Evolutionary conservation across 164 flowering plant genomes (phyloP), one percentile per base, ranked within the genome.

Genomic region (Cinnamomum chago): DNA sequence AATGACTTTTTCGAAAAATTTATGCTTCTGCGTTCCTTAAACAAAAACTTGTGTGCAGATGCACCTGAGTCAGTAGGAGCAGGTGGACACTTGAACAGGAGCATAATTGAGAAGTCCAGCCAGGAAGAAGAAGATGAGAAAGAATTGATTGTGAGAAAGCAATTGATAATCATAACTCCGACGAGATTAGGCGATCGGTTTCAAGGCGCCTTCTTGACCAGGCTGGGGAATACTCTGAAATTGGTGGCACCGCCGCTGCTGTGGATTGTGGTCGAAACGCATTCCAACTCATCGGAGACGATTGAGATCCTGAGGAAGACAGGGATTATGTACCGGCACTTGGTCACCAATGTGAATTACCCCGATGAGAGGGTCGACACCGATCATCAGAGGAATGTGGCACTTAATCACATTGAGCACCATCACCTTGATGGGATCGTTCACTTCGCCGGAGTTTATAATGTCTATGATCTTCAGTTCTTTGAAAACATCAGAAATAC

Each of bases 261-360:
- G 79, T 96, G 99, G 99, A 82, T 94, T 20, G 94, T 96, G 3
- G 90, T 90, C 69, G 95, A 92, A 68, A 62, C 82, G 13, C 73
- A 83, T 13, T 78, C 84, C 3, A 89, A 87, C 24, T 81, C 89
- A 22, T 72, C 84, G 0, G 86, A 87, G 68, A 81, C 88, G 14
- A 81, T 90, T 1, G 89, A 88, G 70, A 81, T 87, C 1, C 73
- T 94, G 11, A 86, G 95, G 79, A 89, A 82, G 67, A 96, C 91
- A 5, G 95, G 92, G 13, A 75, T 94, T 28, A 92, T 96, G 99
- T 94, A 92, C 60, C 82, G 97, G 80, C 98, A 94, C 84, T 81
- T 94, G 85, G 97, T 94, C 22, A 87, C 78, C 74, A 84, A 80
- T 77, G 89, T 94, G 83, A 92, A 91, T 70, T 89, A 89, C 73